These are phyloP conservation scores for Serpula lacrymans DNA, from an alignment of 768 basidiomycete species.

Conservation along the genomic window DNA sequence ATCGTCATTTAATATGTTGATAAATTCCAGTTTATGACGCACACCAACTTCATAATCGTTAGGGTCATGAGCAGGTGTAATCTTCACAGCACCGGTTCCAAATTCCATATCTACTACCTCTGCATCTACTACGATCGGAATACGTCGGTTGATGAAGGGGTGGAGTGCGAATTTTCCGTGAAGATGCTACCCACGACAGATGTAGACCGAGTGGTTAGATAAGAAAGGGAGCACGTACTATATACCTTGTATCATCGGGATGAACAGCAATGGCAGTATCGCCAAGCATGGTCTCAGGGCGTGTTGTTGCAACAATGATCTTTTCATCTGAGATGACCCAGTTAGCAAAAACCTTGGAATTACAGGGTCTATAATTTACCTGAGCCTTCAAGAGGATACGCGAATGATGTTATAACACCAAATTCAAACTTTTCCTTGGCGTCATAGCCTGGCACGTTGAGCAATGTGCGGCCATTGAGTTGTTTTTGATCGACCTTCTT, in stretches of 20 bases:
- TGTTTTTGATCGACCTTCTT: slow-evolving; percentile 88
- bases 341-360: not conserved
- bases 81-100: slow-evolving; percentile 98
- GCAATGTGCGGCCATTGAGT: slow-evolving; percentile 76
- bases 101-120: slow-evolving; percentile 91
- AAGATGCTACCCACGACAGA: slow-evolving; percentile 54
- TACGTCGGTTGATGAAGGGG: slow-evolving; percentile 81
- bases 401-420: slow-evolving; percentile 94
- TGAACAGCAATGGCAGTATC: slow-evolving; percentile 98
- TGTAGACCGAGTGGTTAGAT: not conserved
- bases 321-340: slow-evolving; percentile 60
- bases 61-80: slow-evolving; percentile 96
- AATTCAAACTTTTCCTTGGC: slow-evolving; percentile 96
- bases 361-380: slow-evolving; percentile 40
- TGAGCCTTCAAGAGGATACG: slow-evolving; percentile 85
- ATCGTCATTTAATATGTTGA: slow-evolving; percentile 95
- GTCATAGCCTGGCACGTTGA: slow-evolving; percentile 94
- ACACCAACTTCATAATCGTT: slow-evolving; percentile 95
- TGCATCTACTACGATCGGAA: slow-evolving; percentile 85
- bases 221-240: slow-evolving; percentile 32
- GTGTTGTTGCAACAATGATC: slow-evolving; percentile 93
- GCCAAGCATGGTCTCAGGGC: slow-evolving; percentile 98
- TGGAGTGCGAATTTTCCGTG: slow-evolving; percentile 90
- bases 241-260: slow-evolving; percentile 89
- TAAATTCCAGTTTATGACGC: slow-evolving; percentile 84